Base-by-base conservation (phyloP, 148 eudicot genomes). In the Rhododendron henanense region DNA sequence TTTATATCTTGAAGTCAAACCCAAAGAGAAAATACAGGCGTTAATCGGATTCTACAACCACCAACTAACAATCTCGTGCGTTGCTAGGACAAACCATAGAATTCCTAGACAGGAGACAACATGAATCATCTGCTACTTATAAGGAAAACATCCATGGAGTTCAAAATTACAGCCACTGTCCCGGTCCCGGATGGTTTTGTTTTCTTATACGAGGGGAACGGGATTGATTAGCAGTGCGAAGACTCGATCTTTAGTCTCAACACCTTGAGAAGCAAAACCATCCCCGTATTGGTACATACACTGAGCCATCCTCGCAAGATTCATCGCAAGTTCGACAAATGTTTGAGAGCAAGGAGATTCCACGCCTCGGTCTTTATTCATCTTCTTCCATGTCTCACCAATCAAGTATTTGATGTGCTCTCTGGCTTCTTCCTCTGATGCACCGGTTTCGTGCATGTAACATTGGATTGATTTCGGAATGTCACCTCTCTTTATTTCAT, bases 401-500 rank as follows among this genome's bases (percentile, higher is more conserved):
- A 86, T 88, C 85, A 90, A 88, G 88, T 47, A 82, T n/a, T 61
- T 87, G 8, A 88, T 33, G 55, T 87, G 71, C 3, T 57, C 71
- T 1, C 84, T 67, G 0, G 92, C 90, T 33, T 90, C 88, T 9
- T 87, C 74, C 73, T 67, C 69, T 10, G 63, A 44, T 9, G 53
- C 48, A 7, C 87, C 84, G 3, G 83, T 85, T 69, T 81, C 88
- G 5, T 81, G 19, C 90, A 88, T 88, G 88, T 88, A 85, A 71
- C 90, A 88, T 37, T 85, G 85, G 10, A 90, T 79, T 39, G 87
- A 83, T 73, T 87, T 87, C 2, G 87, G 83, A 3, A 45, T 59
- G 35, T 90, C 89, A 0, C 90, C 88, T 76, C 83, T 86, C 65
- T 82, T 39, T 67, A 90, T 59, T 37, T 90, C 92, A 41, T 87